Base-by-base conservation (phyloP, 257 asterid species). In the Ballota nigra region DNA sequence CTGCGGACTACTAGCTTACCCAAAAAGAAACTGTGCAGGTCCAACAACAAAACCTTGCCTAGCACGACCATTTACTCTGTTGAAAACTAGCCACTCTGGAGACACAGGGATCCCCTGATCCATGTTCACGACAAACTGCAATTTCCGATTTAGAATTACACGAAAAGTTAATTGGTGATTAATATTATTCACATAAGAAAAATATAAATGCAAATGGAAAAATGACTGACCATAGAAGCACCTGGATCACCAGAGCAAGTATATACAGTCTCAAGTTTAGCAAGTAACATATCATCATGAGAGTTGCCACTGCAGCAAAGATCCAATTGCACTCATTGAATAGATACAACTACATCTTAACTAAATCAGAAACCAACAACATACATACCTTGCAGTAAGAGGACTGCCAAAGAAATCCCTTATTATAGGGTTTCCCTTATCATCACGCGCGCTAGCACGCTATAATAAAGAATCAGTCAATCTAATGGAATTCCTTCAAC, bases 351-450 rank as follows among this genome's bases (percentile, higher is more conserved):
- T 19, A 58, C 65, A 47, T 31, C 59, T 47, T 34, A 61, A 49
- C 60, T 61, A 24, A 66, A 49, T 70, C 26, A 43, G 75, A 36
- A 57, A 53, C 38, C 53, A 57, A 29, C 15, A 68, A 19, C 26
- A 36, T 51, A 66, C 73, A 76, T 79, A 92, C 99, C 99, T 94
- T 57, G 99, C 97, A 72, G 98, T 94, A 62, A 94, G 96, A 66
- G 99, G 99, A 79, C 98, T 86, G 73, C 97, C 92, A 80, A 82
- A 94, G 83, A 86, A 86, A 81, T 94, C 99, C 79, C 97, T 84
- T 79, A 86, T 91, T n/a, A 95, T 82, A 43, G 97, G 97, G 77
- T 78, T 84, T 74, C 98, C 97, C 76, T 72, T 83, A 63, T 92
- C 99, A 82, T 92, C 96, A 62, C 88, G 96, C 82, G 91, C 99